Base-by-base conservation (phyloP, 2,329 filamentous ascomycete species). In the Stenocarpella maydis region DNA sequence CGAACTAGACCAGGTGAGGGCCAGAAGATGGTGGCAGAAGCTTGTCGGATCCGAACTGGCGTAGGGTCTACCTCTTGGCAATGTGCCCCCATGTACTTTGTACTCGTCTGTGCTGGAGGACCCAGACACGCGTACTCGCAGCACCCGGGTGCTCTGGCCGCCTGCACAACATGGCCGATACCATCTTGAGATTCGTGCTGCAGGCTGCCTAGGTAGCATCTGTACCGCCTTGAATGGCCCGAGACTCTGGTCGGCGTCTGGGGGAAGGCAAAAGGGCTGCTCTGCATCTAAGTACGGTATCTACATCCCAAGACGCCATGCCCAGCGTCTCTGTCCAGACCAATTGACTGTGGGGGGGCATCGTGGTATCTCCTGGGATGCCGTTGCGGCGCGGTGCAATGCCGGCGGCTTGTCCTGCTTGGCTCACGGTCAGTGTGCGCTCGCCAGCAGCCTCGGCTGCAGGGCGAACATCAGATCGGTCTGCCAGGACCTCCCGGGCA, bases 341-440 rank as follows among this genome's bases (percentile, higher is more conserved):
- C n/a, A n/a, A n/a, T n/a, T n/a, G n/a, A n/a, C n/a, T n/a, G n/a
- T n/a, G n/a, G n/a, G n/a, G n/a, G n/a, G n/a, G n/a, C n/a, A n/a
- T 60, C 54, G 39, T 60, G 39, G 54, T 60, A 61, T 61, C 26
- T 61, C 58, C 58, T 61, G 58, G 41, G 58, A 61, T 58, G 14
- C 19, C 34, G 15, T 47, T 47, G 58, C 58, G 58, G 17, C 24
- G 28, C 34, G 24, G 34, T 21, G 53, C 41, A 34, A 41, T 47
- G 58, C 58, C 47, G 58, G 19, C 4, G 24, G 17, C 58, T 37
- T 45, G 58, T 61, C 58, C 58, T 45, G 41, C n/a, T n/a, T 8
- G 31, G 31, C 31, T 31, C 31, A 31, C 31, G 31, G 31, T 31
- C 31, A 31, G 31, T 31, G 31, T 31, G 8, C 31, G 55, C 4